Evolutionary conservation across 495 filamentous ascomycete species (phyloP).

Genomic region (Pseudotulostoma volvatum): DNA sequence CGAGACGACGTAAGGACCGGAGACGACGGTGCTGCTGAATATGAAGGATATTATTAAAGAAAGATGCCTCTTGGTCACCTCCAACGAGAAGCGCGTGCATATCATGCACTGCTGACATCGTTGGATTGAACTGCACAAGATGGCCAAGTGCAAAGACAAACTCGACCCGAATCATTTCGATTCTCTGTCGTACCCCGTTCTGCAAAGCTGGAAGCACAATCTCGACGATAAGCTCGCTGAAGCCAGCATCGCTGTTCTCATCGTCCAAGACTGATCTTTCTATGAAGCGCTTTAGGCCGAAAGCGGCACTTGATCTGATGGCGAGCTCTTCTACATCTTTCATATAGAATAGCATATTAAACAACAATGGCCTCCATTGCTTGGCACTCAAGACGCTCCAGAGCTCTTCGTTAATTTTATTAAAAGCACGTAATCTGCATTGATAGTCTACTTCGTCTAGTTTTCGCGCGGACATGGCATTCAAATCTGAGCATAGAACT

Average conservation of each 20-base stretch:
- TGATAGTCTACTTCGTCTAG: constrained; percentile 81
- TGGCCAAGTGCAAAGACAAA: constrained; percentile 62
- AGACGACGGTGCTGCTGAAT: constrained; percentile 81
- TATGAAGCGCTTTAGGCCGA: constrained; percentile 66
- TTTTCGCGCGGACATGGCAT: constrained; percentile 49
- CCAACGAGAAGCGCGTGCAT: constrained; percentile 55
- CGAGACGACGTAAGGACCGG: constrained; percentile 62
- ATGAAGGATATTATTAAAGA: constrained; percentile 83
- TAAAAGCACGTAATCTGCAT: constrained; percentile 61
- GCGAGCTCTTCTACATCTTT: constrained; percentile 76
- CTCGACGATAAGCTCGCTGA: constrained; percentile 37
- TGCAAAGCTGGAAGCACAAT: constrained; percentile 62
- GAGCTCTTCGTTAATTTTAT: constrained; percentile 41
- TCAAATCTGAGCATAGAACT: constrained; percentile 58
- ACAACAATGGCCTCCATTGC: constrained; percentile 81
- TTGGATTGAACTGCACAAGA: constrained; percentile 52
- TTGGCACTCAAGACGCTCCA: constrained; percentile 41
- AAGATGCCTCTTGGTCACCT: constrained; percentile 76
- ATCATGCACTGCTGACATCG: constrained; percentile 54
- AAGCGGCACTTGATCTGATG: constrained; percentile 70
- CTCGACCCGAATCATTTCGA: constrained; percentile 72
- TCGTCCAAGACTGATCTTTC: constrained; percentile 31
- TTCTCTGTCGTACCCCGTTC: constrained; percentile 52
- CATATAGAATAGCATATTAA: constrained; percentile 81
- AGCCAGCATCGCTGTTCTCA: constrained; percentile 16